Evolutionary conservation across 1,139 yeast species (phyloP), one percentile per base, ranked within the genome.

Genomic region (Kurtzmaniella quercitrusa): DNA sequence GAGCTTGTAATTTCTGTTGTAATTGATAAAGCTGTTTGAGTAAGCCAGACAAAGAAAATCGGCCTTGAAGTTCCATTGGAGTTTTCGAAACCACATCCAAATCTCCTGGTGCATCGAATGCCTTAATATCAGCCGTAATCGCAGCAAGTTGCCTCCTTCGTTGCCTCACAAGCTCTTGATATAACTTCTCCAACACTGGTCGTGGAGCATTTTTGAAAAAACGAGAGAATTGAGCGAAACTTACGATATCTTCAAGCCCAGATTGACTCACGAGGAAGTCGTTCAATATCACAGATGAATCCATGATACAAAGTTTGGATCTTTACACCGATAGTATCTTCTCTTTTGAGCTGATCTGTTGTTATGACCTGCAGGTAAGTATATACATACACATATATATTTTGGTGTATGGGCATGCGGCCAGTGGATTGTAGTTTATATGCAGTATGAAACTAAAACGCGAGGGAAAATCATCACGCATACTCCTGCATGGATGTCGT

Each of bases 161-260:
- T 45, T 64, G 67, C n/a, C 36, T 19, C n/a, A 33, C 22, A 33
- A 62, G 46, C 12, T 50, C 56, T 2, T 55, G 45, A 40, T 54
- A 62, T 2, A 63, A 42, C 36, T 42, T 36, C 33, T 47, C 44
- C 8, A 56, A 41, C 20, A 48, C 40, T 15, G 33, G 23, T 2
- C 5, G 35, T 6, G 43, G 26, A 12, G 34, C 22, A 9, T 42
- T 42, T n/a, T 32, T 36, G 38, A 53, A 46, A 7, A 48, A 45
- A 20, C 45, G 51, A 5, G 23, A 21, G 33, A 55, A 49, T 16
- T 38, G 42, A 7, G 47, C 45, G n/a, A 40, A 46, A 4, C 47
- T 28, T 14, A 52, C 19, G 2, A 48, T 39, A 11, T 41, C 44
- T 23, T 51, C 50, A 11, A 50, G 28, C 3, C 17, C 18, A n/a